Evolutionary conservation across 2,329 filamentous ascomycete species (phyloP).

Genomic region (Nigrospora sphaerica): DNA sequence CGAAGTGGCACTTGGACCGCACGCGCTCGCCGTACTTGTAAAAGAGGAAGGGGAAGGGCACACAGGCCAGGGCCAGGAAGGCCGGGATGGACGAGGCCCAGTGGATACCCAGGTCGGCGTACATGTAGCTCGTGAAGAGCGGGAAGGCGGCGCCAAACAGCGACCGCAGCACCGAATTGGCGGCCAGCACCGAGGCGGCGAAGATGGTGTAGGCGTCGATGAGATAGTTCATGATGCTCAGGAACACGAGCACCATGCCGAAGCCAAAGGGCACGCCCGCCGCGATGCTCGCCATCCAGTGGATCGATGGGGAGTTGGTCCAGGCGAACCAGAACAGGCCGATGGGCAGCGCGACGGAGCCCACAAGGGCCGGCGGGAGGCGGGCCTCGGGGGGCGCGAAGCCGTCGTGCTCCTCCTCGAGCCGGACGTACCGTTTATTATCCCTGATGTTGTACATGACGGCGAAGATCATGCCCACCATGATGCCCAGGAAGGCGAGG

Average conservation of each 20-base stretch:
- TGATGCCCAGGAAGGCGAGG: slow-evolving; percentile 60
- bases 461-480: slow-evolving; percentile 54
- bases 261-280: slow-evolving; percentile 21
- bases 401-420: slow-evolving; percentile 35
- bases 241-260: slow-evolving; percentile 42
- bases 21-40: slow-evolving; percentile 62
- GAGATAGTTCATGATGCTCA: slow-evolving; percentile 46
- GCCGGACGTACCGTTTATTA: slow-evolving; percentile 41
- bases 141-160: slow-evolving; percentile 54
- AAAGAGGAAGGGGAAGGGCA: slow-evolving; percentile 68
- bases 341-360: slow-evolving; percentile 50
- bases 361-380: slow-evolving; percentile 51
- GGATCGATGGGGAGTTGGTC: slow-evolving; percentile 46
- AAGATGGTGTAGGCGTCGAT: slow-evolving; percentile 45
- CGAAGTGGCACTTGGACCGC: slow-evolving; percentile 60
- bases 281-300: slow-evolving; percentile 36
- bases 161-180: slow-evolving; percentile 53
- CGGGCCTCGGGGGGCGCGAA: slow-evolving; percentile 58
- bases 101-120: slow-evolving; percentile 56
- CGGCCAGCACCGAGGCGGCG: slow-evolving; percentile 67
- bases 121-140: slow-evolving; percentile 49
- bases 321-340: slow-evolving; percentile 61
- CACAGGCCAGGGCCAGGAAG: slow-evolving; percentile 64
- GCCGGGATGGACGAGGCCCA: slow-evolving; percentile 72
- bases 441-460: slow-evolving; percentile 45